Percentiles rank a stretch among this genome's conserved stretches.
phyloP scores from a whole-genome alignment of 176 grass and related monocot genomes.

The Aegilops speltoides region DNA sequence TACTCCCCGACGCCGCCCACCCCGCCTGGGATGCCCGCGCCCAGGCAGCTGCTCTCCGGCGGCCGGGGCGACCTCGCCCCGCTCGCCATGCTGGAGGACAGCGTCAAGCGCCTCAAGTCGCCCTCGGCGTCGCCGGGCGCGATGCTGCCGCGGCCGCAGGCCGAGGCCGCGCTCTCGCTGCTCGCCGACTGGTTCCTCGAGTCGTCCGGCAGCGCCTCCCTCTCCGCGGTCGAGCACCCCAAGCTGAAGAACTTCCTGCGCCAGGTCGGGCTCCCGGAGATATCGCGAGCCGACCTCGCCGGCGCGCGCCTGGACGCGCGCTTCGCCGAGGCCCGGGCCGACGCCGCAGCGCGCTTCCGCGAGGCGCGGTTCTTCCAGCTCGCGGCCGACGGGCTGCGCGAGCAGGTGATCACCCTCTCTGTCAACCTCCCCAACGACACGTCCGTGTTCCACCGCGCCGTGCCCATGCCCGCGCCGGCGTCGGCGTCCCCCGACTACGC shows the following conservation, averaged over 20 bases:
- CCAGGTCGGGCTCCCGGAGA: constrained; percentile 59
- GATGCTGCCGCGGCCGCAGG: constrained; percentile 49
- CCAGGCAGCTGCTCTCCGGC: constrained; percentile 48
- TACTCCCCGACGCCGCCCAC: constrained; percentile 44
- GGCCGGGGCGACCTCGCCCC: constrained; percentile 61
- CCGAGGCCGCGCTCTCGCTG: constrained; percentile 54
- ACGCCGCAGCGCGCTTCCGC: constrained; percentile 55
- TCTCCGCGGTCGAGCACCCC: constrained; percentile 56
- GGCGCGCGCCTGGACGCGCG: constrained; percentile 51
- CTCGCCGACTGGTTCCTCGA: constrained; percentile 86
- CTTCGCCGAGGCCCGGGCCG: constrained; percentile 47
- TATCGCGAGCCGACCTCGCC: constrained; percentile 36
- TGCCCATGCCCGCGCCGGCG: constrained; percentile 35
- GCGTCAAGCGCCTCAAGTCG: constrained; percentile 70
- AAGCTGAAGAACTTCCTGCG: constrained; percentile 67
- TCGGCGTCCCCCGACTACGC: constrained; percentile 43
- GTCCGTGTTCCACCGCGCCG: constrained; percentile 64
- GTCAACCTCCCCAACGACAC: constrained; percentile 77
- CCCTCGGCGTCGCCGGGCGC: constrained; percentile 37
- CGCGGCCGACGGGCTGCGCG: constrained; percentile 58
- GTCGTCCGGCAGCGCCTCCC: constrained; percentile 53
- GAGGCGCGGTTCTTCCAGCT: constrained; percentile 94
- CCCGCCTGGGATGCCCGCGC: constrained; percentile 29
- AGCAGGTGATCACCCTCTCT: constrained; percentile 48
- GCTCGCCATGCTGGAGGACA: constrained; percentile 66